phyloP scores from a whole-genome alignment of 2,329 filamentous ascomycete genomes.

The Colletotrichum sp. region DNA sequence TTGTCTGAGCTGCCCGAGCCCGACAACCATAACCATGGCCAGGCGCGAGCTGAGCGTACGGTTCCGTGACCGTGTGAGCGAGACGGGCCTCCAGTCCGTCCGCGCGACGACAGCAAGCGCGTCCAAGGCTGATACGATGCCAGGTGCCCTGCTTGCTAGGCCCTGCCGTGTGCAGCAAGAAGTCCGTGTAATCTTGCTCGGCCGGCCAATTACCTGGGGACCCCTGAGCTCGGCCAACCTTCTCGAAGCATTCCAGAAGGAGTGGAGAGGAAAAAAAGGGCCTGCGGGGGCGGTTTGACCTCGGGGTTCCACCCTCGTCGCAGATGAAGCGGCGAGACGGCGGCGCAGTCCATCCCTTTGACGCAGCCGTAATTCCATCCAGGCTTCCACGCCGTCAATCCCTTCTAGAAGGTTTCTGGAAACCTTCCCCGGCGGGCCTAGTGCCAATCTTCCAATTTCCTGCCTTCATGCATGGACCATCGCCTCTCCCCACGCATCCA shows the following conservation, averaged over 20 bases:
- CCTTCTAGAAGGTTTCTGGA: slow-evolving; percentile 36
- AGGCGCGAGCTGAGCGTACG: neutral
- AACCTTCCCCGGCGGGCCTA: slow-evolving; percentile 35
- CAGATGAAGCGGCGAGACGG: slow-evolving; percentile 18
- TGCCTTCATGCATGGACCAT: slow-evolving; percentile 27
- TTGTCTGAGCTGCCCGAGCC: neutral
- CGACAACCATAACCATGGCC: neutral
- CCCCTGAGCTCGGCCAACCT: slow-evolving; percentile 6
- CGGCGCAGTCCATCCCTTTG: slow-evolving; percentile 15
- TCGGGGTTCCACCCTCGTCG: slow-evolving; percentile 12
- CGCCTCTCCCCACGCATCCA: slow-evolving; percentile 28
- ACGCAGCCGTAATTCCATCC: slow-evolving; percentile 10
- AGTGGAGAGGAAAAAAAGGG: neutral
- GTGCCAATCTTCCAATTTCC: slow-evolving; percentile 27
- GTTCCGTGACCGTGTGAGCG: neutral
- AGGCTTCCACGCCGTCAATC: slow-evolving; percentile 3
- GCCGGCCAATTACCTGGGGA: slow-evolving; percentile 2
- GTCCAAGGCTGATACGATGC: slow-evolving; percentile 19
- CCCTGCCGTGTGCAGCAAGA: slow-evolving; percentile 8
- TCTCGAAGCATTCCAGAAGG: slow-evolving; percentile 21
- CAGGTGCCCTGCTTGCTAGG: neutral
- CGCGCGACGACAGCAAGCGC: neutral
- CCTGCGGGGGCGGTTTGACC: slow-evolving; percentile 8
- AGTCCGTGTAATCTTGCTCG: slow-evolving; percentile 19
- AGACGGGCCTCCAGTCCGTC: neutral